Percentiles rank a stretch among this genome's conserved stretches.
These are phyloP conservation scores for Grigorovia yakushimaensis DNA, from an alignment of 805 yeast genomes.

Conservation along the genomic window DNA sequence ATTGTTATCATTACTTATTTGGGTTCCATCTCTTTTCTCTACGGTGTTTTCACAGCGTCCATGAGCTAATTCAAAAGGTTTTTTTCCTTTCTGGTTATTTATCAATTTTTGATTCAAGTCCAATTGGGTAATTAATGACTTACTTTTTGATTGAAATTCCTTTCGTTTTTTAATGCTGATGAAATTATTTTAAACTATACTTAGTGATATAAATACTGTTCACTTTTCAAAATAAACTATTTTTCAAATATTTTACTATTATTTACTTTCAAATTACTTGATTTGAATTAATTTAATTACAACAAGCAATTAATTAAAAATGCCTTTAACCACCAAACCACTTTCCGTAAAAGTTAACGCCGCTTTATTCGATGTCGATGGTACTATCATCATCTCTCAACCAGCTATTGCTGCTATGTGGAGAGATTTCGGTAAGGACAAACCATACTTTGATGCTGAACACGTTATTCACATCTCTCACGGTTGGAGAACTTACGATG, in stretches of 20 bases:
- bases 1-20: not conserved
- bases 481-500: conserved; percentile 78
- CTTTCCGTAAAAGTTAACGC: conserved; percentile 33
- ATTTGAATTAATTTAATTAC: not conserved
- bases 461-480: conserved; percentile 67
- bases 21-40: not conserved
- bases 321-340: conserved; percentile 24
- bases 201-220: not conserved
- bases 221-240: not conserved
- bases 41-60: not conserved
- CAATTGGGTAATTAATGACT: not conserved
- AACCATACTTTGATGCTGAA: conserved; percentile 59
- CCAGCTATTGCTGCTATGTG: conserved; percentile 76
- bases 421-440: conserved; percentile 59
- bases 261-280: too few relatives aligned
- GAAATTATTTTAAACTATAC: not conserved
- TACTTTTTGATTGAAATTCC: not conserved
- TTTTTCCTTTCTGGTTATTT: too few relatives aligned
- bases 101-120: not conserved
- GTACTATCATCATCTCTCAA: conserved; percentile 77
- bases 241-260: not conserved
- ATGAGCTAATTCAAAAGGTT: too few relatives aligned
- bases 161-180: not conserved
- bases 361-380: conserved; percentile 74
- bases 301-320: conserved; percentile 2